Conservation (phyloP, 495 filamentous ascomycete genomes). For the Penicillium nucicola region DNA sequence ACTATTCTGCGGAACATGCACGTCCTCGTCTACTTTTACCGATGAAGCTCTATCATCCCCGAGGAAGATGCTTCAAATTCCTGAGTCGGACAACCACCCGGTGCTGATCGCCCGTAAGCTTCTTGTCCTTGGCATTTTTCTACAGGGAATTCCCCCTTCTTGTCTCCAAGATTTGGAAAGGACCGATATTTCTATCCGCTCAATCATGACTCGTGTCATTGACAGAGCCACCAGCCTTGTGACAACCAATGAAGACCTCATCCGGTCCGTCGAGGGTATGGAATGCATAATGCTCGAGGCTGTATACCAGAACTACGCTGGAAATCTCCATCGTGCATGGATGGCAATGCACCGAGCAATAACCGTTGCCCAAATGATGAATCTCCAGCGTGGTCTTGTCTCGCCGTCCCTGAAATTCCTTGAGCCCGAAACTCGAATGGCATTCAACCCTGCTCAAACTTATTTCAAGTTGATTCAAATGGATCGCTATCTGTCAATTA, state of each 20-base stretch:
- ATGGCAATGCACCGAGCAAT: slow-evolving; percentile 38
- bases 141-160: slow-evolving; percentile 35
- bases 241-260: slow-evolving; percentile 42
- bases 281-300: slow-evolving; percentile 46
- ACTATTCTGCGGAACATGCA: slow-evolving; percentile 24
- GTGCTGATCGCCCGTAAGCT: slow-evolving; percentile 44
- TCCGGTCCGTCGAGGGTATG: slow-evolving; percentile 40
- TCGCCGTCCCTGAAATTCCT: slow-evolving; percentile 16
- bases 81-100: slow-evolving; percentile 37
- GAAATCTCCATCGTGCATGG: slow-evolving; percentile 44
- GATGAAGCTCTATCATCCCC: slow-evolving; percentile 12
- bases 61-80: slow-evolving; percentile 30
- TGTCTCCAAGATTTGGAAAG: slow-evolving; percentile 11
- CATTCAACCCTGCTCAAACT: slow-evolving; percentile 8
- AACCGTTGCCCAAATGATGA: slow-evolving; percentile 23
- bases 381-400: slow-evolving; percentile 10
- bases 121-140: slow-evolving; percentile 37
- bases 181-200: slow-evolving; percentile 7
- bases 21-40: slow-evolving; percentile 16
- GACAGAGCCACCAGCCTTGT: slow-evolving; percentile 37
- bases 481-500: slow-evolving; percentile 40
- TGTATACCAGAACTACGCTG: slow-evolving; percentile 38
- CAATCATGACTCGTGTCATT: slow-evolving; percentile 30
- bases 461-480: slow-evolving; percentile 12
- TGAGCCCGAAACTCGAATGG: slow-evolving; percentile 8